Percentiles rank a stretch among this genome's conserved stretches.
Conservation (phyloP, 164 flowering plant species). For the Houttuynia cordata region DNA sequence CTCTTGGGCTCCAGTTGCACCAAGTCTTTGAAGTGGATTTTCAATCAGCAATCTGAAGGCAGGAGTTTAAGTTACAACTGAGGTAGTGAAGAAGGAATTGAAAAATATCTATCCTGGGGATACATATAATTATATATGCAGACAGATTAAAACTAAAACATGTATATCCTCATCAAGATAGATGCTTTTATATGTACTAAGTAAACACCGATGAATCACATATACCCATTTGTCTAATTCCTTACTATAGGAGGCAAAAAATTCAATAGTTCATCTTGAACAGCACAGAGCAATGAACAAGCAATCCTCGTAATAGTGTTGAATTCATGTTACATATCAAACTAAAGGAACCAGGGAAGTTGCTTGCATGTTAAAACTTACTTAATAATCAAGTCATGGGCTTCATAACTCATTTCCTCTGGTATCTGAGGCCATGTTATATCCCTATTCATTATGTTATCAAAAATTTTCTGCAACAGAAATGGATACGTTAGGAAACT, state of each 20-base stretch:
- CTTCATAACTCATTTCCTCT: conserved; percentile 84
- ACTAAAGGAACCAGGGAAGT: neutral
- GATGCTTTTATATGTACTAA: neutral
- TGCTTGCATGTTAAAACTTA: conserved; percentile 24
- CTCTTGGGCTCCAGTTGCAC: conserved; percentile 91
- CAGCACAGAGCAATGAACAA: no score
- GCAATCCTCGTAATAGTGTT: neutral
- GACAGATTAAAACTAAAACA: neutral
- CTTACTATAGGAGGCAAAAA: no score
- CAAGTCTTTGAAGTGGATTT: conserved; percentile 89
- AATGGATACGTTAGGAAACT: neutral
- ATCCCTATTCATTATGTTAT: conserved; percentile 88
- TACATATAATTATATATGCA: no score
- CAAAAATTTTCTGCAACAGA: conserved; percentile 76
- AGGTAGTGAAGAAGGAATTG: neutral
- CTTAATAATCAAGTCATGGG: conserved; percentile 79
- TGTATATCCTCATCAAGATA: neutral
- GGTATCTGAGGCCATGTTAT: conserved; percentile 92
- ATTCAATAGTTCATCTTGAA: no score
- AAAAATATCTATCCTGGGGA: no score
- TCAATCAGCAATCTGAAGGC: conserved; percentile 63
- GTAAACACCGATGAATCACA: neutral
- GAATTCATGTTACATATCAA: neutral
- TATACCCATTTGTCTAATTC: neutral
- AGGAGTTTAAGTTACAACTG: neutral